phyloP scores from a whole-genome alignment of 768 basidiomycete species.

The Butyriboletus loyo region DNA sequence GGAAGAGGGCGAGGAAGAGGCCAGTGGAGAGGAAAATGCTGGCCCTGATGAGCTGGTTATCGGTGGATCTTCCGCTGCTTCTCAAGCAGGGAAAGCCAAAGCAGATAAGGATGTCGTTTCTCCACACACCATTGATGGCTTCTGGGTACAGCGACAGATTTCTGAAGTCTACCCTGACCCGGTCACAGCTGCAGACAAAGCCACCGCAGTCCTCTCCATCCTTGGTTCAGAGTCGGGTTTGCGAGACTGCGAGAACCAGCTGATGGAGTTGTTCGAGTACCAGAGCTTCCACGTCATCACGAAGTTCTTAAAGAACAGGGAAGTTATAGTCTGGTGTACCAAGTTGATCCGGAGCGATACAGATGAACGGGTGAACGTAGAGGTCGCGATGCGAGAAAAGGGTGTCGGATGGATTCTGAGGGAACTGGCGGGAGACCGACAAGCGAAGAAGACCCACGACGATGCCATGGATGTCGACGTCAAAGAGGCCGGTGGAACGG shows the following conservation, averaged over 20 bases:
- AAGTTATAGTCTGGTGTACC: slow-evolving; percentile 97
- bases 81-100: slow-evolving; percentile 44
- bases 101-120: slow-evolving; percentile 78
- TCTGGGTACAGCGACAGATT: slow-evolving; percentile 98
- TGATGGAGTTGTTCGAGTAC: slow-evolving; percentile 97
- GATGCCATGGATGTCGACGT: slow-evolving; percentile 84
- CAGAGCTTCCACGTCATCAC: slow-evolving; percentile 87
- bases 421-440: slow-evolving; percentile 80
- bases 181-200: slow-evolving; percentile 90
- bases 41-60: slow-evolving; percentile 75
- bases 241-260: slow-evolving; percentile 91
- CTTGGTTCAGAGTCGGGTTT: slow-evolving; percentile 83
- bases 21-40: slow-evolving; percentile 42
- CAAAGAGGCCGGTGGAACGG: slow-evolving; percentile 38
- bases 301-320: slow-evolving; percentile 91
- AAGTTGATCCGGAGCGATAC: slow-evolving; percentile 88
- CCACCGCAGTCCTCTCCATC: slow-evolving; percentile 76
- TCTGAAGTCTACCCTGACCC: slow-evolving; percentile 91
- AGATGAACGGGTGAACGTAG: slow-evolving; percentile 87
- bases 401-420: slow-evolving; percentile 94
- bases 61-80: slow-evolving; percentile 59
- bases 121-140: slow-evolving; percentile 90
- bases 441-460: slow-evolving; percentile 44
- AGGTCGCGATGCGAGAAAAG: slow-evolving; percentile 98
- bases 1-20: slow-evolving; percentile 47